Percentiles rank a stretch among this genome's conserved stretches.
Conservation (phyloP, 1,139 yeast species). For the Suhomyces yuchorum region DNA sequence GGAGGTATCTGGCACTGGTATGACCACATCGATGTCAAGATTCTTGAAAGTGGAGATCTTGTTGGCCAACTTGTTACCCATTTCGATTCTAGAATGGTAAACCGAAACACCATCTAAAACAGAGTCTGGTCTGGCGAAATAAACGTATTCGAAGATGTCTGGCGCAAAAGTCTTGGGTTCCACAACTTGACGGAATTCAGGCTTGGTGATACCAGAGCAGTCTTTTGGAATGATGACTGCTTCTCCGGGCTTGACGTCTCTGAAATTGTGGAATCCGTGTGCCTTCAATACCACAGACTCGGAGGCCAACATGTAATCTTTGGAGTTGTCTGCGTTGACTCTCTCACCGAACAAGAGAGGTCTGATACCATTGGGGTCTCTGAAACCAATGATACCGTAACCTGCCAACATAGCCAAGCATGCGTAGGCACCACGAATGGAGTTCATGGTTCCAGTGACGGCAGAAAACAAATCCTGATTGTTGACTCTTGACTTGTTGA, state of each 20-base stretch:
- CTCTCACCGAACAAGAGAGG: conserved; percentile 89
- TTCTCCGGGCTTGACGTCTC: conserved; percentile 92
- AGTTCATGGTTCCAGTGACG: conserved; percentile 73
- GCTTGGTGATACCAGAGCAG: conserved; percentile 44
- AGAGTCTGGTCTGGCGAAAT: conserved; percentile 97
- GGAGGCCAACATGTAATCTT: conserved; percentile 92
- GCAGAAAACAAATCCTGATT: conserved; percentile 88
- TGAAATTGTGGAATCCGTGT: conserved; percentile 78
- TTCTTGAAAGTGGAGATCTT: conserved; percentile 62
- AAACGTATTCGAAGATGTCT: conserved; percentile 95
- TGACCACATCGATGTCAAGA: conserved; percentile 82
- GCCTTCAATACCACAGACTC: conserved; percentile 95
- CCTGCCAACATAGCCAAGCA: conserved; percentile 96
- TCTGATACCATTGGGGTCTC: conserved; percentile 96
- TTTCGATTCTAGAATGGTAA: conserved; percentile 86
- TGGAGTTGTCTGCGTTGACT: conserved; percentile 62
- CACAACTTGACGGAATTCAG: conserved; percentile 88
- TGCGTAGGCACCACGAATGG: conserved; percentile 93
- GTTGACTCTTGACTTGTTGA: conserved; percentile 91
- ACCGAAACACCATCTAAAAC: conserved; percentile 95
- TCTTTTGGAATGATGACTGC: conserved; percentile 89
- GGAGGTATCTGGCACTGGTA: conserved; percentile 97
- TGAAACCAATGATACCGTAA: conserved; percentile 90
- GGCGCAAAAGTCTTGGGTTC: conserved; percentile 81
- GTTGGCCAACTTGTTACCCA: conserved; percentile 89